Evolutionary conservation across 352 stramenopile species (phyloP), one percentile per base, ranked within the genome.

Genomic region (Globisporangium canariense): DNA sequence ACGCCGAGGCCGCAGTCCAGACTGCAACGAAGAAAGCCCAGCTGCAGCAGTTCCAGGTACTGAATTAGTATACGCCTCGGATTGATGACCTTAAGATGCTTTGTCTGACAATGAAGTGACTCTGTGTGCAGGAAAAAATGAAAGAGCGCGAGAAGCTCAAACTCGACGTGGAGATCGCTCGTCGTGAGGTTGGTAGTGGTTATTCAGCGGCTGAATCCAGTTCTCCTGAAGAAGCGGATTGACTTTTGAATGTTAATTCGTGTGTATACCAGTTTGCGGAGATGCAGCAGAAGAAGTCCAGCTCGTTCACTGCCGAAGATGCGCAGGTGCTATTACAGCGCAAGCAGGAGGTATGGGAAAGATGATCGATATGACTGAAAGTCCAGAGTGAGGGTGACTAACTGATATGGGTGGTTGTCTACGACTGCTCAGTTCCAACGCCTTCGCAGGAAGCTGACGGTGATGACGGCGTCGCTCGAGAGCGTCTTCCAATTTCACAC

Each of bases 401-500:
- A 55, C 49, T n/a, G 13, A 34, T 22, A 22, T 2, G 11, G 2
- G 22, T 41, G 14, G 22, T 36, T 11, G 16, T 36, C 1, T 45
- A 18, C 41, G 6, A 43, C 6, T 62, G 14, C 2, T 62, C 25
- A 87, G 78, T 76, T 81, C 55, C 41, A 74, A 11, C 47, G 36
- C 7, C 60, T 80, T 9, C 72, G 70, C 47, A 73, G 67, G 25
- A 76, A 62, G n/a, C 60, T 83, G 4, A 60, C 45, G 4, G 65
- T 66, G n/a, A 73, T 78, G 62, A 78, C 69, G 6, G 61, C 66
- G 18, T 73, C 69, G 13, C 53, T 84, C 25, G 78, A 84, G 60
- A 69, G 81, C 36, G 76, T 87, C 11, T 83, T 87, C 52, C 67
- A 76, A 47, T 84, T 87, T 53, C 71, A 84, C 25, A 49, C 68